Percentiles rank a stretch among this genome's conserved stretches.
phyloP scores from a whole-genome alignment of 768 basidiomycete genomes.

The Cystoderma amianthinum region DNA sequence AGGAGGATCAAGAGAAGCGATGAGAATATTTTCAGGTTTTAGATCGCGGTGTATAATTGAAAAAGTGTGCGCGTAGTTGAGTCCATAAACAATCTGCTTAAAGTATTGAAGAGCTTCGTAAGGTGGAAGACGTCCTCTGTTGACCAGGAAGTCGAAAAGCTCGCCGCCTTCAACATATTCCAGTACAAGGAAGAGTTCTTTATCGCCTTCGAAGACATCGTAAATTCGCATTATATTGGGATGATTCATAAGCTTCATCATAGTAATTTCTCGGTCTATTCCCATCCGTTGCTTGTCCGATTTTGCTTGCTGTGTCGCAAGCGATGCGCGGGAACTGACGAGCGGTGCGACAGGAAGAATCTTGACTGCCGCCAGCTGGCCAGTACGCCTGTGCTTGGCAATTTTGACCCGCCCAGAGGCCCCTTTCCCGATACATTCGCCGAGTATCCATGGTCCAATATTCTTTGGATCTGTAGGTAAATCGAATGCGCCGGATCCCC shows the following conservation, averaged over 20 bases:
- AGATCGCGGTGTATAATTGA: slow-evolving; percentile 98
- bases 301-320: slow-evolving; percentile 61
- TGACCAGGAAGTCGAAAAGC: slow-evolving; percentile 93
- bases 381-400: slow-evolving; percentile 78
- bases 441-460: slow-evolving; percentile 90
- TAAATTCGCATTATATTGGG: slow-evolving; percentile 94
- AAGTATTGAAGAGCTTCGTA: slow-evolving; percentile 87
- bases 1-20: slow-evolving; percentile 73
- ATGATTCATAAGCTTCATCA: slow-evolving; percentile 99
- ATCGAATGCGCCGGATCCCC: slow-evolving; percentile 66
- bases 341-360: slow-evolving; percentile 84
- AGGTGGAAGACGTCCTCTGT: slow-evolving; percentile 72
- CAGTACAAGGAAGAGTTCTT: slow-evolving; percentile 86
- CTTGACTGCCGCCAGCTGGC: slow-evolving; percentile 92
- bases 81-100: slow-evolving; percentile 91
- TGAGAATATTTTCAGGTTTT: slow-evolving; percentile 95
- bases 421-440: slow-evolving; percentile 91
- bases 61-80: slow-evolving; percentile 96
- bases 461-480: slow-evolving; percentile 77
- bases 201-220: slow-evolving; percentile 91
- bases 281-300: slow-evolving; percentile 78
- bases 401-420: slow-evolving; percentile 94
- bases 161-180: slow-evolving; percentile 97
- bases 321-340: slow-evolving; percentile 62
- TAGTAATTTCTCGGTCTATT: slow-evolving; percentile 91